These are phyloP conservation scores for Chaetoceros muelleri DNA, from an alignment of 108 stramenopile genomes.

Conservation along the genomic window DNA sequence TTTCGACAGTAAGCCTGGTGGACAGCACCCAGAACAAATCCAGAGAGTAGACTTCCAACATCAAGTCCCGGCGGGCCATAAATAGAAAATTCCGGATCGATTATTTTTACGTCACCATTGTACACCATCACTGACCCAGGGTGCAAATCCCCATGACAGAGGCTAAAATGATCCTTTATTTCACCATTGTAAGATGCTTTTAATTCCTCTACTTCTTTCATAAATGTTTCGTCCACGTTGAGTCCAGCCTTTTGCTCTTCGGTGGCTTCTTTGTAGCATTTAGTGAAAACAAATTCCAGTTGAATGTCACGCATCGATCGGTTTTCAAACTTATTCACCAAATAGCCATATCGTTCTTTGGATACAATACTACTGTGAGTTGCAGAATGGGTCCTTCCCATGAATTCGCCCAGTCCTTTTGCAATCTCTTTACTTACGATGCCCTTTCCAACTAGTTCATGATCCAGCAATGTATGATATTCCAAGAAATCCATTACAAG, in stretches of 20 bases:
- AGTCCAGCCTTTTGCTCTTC: conserved; percentile 49
- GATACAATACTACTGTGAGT: conserved; percentile 51
- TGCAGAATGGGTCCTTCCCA: conserved; percentile 57
- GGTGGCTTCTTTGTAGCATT: conserved; percentile 63
- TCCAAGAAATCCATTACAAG: conserved; percentile 82
- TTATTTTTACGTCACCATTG: conserved; percentile 36
- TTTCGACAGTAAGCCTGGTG: conserved; percentile 40
- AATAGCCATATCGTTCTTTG: conserved; percentile 29
- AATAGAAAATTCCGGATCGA: conserved; percentile 82
- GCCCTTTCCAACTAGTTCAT: conserved; percentile 43
- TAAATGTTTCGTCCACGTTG: conserved; percentile 36
- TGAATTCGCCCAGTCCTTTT: conserved; percentile 51
- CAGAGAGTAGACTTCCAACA: conserved; percentile 66
- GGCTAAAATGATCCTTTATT: conserved; percentile 7
- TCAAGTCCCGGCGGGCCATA: conserved; percentile 75
- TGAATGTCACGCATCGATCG: conserved; percentile 67
- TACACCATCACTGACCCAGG: conserved; percentile 74
- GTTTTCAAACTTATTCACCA: conserved; percentile 56
- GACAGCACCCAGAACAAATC: conserved; percentile 57
- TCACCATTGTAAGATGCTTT: conserved; percentile 58
- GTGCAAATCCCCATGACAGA: conserved; percentile 76
- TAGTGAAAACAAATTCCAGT: conserved; percentile 72
- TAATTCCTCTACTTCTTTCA: conserved; percentile 42
- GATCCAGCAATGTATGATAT: conserved; percentile 50
- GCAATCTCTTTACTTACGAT: conserved; percentile 29